Evolutionary conservation across 164 flowering plant species (phyloP), one percentile per base, ranked within the genome.

Genomic region (Liriodendron chinense): DNA sequence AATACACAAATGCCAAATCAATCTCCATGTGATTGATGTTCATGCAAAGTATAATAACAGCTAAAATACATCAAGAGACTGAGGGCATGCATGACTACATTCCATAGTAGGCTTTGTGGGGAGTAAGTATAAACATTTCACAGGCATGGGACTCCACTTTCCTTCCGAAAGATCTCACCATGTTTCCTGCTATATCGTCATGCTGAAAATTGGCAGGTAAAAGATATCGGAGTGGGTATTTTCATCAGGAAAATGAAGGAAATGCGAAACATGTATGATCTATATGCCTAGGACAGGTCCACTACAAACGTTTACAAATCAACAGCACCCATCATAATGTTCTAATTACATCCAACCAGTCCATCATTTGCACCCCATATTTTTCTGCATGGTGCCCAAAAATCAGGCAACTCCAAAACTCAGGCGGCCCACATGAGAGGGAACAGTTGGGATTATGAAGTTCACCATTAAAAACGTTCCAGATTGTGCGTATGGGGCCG

Each of bases 71-170:
- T 16, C 14, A 26, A 13, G 18, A 53, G 13, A 53, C 59, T 12
- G 13, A 53, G 16, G 1, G 59, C 13, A 12, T 12, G 59, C 47
- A 67, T 7, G 10, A 20, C 48, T 53, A 18, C 23, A 57, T 53
- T 10, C 24, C 65, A 24, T 12, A 43, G 49, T 61, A 72, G 8
- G 18, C 80, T 16, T 78, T 68, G 16, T 66, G 65, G 0, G 90
- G 96, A 59, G 90, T 88, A 75, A 94, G 87, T 62, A 89, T 83
- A 72, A 85, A 94, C 89, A 94, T 81, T 69, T 83, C 86, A 78
- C 93, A 89, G 70, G 80, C 89, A 78, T 93, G 98, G 25, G 90
- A 74, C 50, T 85, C 87, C 20, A 94, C 93, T 28, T 21, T 74
- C 70, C 84, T 83, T 24, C 85, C 71, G 72, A 88, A 93, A 50